These are phyloP conservation scores for Trichoderma pleuroti DNA, from an alignment of 2,329 filamentous ascomycete genomes.

Conservation along the genomic window DNA sequence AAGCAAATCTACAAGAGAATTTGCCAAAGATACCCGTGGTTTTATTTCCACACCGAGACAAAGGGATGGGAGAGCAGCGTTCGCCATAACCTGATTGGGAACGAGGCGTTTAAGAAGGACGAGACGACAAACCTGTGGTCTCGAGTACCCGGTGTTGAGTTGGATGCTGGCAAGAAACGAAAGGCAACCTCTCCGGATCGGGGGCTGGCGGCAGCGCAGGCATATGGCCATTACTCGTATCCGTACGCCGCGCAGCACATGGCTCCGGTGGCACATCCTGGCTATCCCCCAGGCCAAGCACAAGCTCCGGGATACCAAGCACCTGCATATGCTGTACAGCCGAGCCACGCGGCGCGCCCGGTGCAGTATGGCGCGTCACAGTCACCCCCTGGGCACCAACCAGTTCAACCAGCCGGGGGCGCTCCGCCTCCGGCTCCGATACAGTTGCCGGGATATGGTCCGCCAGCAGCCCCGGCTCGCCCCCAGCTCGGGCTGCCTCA, in stretches of 20 bases:
- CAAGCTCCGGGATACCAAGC: constrained; percentile 35
- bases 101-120: constrained; percentile 58
- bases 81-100: constrained; percentile 61
- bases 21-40: constrained; percentile 55
- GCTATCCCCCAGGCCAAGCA: constrained; percentile 35
- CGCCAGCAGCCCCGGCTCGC: constrained; percentile 35
- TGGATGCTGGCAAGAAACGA: constrained; percentile 60
- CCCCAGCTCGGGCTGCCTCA: constrained; percentile 32
- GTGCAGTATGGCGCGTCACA: constrained; percentile 31
- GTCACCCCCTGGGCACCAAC: constrained; percentile 28
- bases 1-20: constrained; percentile 64
- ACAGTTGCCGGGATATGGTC: constrained; percentile 35
- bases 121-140: constrained; percentile 55
- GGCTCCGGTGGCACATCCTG: constrained; percentile 30
- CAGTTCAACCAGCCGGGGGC: constrained; percentile 19
- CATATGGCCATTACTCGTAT: constrained; percentile 37
- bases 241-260: constrained; percentile 36
- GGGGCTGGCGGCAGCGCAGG: constrained; percentile 37
- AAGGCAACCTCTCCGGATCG: constrained; percentile 53
- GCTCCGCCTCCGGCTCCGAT: constrained; percentile 34
- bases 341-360: constrained; percentile 29
- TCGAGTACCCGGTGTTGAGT: constrained; percentile 54
- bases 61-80: constrained; percentile 66
- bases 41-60: constrained; percentile 57
- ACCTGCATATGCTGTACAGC: constrained; percentile 32